Base-by-base conservation (phyloP, 1,284 basidiomycete species). In the Phylloboletellus chloephorus region DNA sequence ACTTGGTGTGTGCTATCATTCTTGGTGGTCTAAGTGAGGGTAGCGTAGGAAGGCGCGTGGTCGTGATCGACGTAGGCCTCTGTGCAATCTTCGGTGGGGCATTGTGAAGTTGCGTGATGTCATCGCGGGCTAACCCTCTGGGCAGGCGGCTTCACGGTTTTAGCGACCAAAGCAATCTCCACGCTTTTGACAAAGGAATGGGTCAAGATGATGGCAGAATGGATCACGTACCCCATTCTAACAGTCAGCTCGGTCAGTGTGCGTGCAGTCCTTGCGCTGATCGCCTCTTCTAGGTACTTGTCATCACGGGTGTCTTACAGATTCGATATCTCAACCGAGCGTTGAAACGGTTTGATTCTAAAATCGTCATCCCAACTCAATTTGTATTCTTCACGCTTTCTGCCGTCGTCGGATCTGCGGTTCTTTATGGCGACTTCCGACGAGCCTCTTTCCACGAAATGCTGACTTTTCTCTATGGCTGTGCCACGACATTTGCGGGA, bases 371-470 rank as follows among this genome's bases (percentile, higher is more conserved):
- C 47, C 95, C 95, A 2, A 84, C 85, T 10, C 94, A 97, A 68
- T 98, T 97, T 62, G 92, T 96, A 29, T 74, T 95, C 46, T 89
- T 88, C 64, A 88, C 82, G 32, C 68, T 92, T 15, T 86, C 83
- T 29, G 91, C 91, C 4, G 95, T 98, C 51, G 69, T 91, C 32
- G 94, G 94, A 17, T 93, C 89, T 4, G 90, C 92, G 0, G 86
- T 98, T 15, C 74, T 98, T 3, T 98, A 95, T 59, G 84, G 89
- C 23, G 95, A 98, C 63, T 97, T 98, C 66, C 75, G 80, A 48
- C 78, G 76, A 45, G 79, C 87, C 10, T 74, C 76, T 10, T 83
- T 91, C 59, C 85, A 93, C 57, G 77, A 86, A 54, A 76, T 93
- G 49, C 72, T 94, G 42, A 88, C 84, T n/a, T 93, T 92, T 62